A percentile compares a stretch with the other conserved stretches of the same genome.
Evolutionary conservation across 129 eudicot genomes (phyloP).

Genomic region (Kitagawia praeruptora): DNA sequence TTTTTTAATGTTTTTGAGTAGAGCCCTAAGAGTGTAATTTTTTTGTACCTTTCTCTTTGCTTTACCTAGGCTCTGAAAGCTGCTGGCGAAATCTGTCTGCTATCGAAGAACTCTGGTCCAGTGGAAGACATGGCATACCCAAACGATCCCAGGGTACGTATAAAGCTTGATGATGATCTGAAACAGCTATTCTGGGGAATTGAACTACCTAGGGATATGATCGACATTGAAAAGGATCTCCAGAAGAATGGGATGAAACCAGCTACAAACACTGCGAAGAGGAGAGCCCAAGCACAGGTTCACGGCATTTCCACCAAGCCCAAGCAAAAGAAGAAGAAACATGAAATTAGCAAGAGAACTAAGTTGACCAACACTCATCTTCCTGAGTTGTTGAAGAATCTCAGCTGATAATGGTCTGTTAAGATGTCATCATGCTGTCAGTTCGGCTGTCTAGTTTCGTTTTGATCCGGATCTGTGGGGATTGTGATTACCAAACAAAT

Average conservation of each 20-base stretch:
- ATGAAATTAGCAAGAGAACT: conserved; percentile 73
- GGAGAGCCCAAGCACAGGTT: conserved; percentile 68
- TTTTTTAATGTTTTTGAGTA: background rate
- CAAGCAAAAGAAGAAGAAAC: conserved; percentile 73
- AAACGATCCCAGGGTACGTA: conserved; percentile 54
- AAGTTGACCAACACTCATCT: conserved; percentile 80
- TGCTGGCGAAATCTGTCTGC: conserved; percentile 61
- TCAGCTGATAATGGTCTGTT: conserved; percentile 17
- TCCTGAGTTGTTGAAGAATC: conserved; percentile 68
- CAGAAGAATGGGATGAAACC: conserved; percentile 90
- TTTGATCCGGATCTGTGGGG: background rate
- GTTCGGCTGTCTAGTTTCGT: background rate
- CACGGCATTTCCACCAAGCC: conserved; percentile 45
- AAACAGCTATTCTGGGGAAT: conserved; percentile 48
- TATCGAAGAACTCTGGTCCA: conserved; percentile 62
- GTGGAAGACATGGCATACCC: conserved; percentile 85
- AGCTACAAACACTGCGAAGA: conserved; percentile 77
- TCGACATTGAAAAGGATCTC: conserved; percentile 71
- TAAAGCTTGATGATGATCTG: conserved; percentile 62
- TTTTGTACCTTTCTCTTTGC: background rate
- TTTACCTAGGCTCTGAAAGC: conserved; percentile 52
- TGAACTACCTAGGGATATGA: conserved; percentile 71
- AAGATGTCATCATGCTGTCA: background rate
- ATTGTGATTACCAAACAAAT: background rate
- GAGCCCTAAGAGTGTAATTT: background rate